Base-by-base conservation (phyloP, 176 grass and related monocot species). In the Calamus simplicifolius region DNA sequence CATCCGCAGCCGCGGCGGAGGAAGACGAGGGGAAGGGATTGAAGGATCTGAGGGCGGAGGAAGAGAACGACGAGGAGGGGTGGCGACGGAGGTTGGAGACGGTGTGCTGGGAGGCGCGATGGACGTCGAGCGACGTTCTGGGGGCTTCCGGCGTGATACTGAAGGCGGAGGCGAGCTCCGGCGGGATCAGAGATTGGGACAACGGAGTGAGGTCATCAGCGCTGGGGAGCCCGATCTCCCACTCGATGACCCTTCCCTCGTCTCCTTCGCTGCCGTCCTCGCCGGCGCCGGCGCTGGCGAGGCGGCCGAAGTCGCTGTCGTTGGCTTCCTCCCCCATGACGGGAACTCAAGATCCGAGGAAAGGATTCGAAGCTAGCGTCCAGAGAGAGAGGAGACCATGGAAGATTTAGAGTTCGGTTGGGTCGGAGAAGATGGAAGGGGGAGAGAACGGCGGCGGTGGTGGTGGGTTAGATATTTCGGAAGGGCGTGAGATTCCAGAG, bases 111-210 rank as follows among this genome's bases (percentile, higher is more conserved):
- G 84, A 90, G 1, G 92, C 87, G 14, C 79, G 79, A 72, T 81
- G 75, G 54, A 98, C 73, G 62, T 98, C 93, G 10, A 92, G 56
- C 0, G 60, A 58, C 4, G 84, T 85, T 0, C 79, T 84, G 0
- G 79, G 73, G 4, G 81, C 84, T 57, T 98, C 93, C 31, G 93
- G 87, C 65, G 76, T 70, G 78, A 98, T 92, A 63, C 85, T 75
- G 78, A 98, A 98, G 19, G 84, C 93, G 0, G 93, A 75, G 0
- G 93, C 93, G 2, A 97, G 69, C 0, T 75, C 69, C 7, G 75
- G 67, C 3, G 93, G 81, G 15, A 98, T 75, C 51, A 98, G 81
- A n/a, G 80, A 62, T 79, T 83, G 81, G 5, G 83, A 82, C 0
- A 98, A 81, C 6, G 84, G 78, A n/a, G 81, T 68, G 8, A 98